Evolutionary conservation across 306 rosid genomes (phyloP).

Genomic region (Vigna trinervia): DNA sequence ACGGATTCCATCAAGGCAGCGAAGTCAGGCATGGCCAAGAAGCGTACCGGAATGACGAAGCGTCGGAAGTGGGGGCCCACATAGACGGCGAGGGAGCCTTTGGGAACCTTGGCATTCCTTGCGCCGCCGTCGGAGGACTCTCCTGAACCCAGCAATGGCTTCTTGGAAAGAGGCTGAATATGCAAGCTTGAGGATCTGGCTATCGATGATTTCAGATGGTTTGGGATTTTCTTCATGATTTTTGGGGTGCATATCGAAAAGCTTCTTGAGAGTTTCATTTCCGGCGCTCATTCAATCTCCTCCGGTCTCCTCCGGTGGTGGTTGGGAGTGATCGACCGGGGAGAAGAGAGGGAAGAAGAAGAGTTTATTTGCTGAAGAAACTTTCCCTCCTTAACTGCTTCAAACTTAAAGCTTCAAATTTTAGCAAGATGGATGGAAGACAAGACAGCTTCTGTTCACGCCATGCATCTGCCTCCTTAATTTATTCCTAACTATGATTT

Average conservation of each 20-base stretch:
- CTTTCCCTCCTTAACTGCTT: too few relatives aligned
- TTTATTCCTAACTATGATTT: too few relatives aligned
- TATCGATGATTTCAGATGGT: background rate
- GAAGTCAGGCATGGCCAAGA: slow-evolving; percentile 58
- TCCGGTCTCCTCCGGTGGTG: too few relatives aligned
- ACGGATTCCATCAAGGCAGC: slow-evolving; percentile 55
- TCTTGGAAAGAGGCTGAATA: background rate
- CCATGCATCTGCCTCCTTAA: background rate
- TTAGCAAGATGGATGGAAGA: too few relatives aligned
- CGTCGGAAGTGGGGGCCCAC: slow-evolving; percentile 57
- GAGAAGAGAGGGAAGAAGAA: background rate
- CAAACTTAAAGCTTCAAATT: too few relatives aligned
- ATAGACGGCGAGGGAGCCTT: slow-evolving; percentile 60
- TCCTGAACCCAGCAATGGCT: slow-evolving; percentile 17
- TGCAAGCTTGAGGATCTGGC: background rate
- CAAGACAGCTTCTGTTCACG: background rate
- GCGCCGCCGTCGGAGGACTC: slow-evolving; percentile 31
- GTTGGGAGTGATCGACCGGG: too few relatives aligned
- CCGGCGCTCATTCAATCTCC: too few relatives aligned
- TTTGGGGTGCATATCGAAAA: background rate
- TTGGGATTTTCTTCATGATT: background rate
- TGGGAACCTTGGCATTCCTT: slow-evolving; percentile 44
- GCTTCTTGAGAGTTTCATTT: background rate
- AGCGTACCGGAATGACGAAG: slow-evolving; percentile 61
- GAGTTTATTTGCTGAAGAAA: too few relatives aligned